Evolutionary conservation across 306 rosid species (phyloP).

Genomic region (Sindora glabra): DNA sequence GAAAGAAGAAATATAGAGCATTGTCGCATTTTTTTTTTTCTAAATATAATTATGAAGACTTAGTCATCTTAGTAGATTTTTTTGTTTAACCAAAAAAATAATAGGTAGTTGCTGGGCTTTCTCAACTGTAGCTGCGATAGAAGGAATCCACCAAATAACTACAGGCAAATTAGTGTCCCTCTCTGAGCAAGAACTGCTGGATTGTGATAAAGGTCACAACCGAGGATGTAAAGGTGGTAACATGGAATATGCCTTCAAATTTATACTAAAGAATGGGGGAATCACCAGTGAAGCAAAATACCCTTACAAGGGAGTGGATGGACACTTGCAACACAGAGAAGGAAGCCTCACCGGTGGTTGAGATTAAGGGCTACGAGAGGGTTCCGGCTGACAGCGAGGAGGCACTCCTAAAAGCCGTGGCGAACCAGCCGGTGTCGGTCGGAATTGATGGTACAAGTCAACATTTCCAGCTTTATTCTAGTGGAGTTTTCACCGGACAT

Average conservation of each 20-base stretch:
- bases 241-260: neutral
- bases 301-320: neutral
- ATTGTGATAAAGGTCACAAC: neutral
- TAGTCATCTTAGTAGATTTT: too few relatives aligned
- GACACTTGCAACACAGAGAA: neutral
- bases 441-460: neutral
- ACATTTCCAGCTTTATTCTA: neutral
- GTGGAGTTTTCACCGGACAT: too few relatives aligned
- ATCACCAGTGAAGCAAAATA: slow-evolving; percentile 5
- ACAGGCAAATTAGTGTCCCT: slow-evolving; percentile 4
- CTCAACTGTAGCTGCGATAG: slow-evolving; percentile 11
- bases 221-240: neutral
- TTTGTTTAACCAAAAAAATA: too few relatives aligned
- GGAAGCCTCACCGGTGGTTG: neutral
- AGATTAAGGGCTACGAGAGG: neutral
- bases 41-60: too few relatives aligned
- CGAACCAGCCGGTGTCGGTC: slow-evolving; percentile 7
- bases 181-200: slow-evolving; percentile 29
- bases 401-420: slow-evolving; percentile 4
- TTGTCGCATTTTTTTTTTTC: too few relatives aligned
- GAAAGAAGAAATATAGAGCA: too few relatives aligned
- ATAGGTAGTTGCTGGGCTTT: slow-evolving; percentile 22
- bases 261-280: slow-evolving; percentile 2
- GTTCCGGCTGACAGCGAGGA: neutral
- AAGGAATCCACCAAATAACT: slow-evolving; percentile 14